Evolutionary conservation across 129 eudicot species (phyloP).

Genomic region (Flaveria sonorensis): DNA sequence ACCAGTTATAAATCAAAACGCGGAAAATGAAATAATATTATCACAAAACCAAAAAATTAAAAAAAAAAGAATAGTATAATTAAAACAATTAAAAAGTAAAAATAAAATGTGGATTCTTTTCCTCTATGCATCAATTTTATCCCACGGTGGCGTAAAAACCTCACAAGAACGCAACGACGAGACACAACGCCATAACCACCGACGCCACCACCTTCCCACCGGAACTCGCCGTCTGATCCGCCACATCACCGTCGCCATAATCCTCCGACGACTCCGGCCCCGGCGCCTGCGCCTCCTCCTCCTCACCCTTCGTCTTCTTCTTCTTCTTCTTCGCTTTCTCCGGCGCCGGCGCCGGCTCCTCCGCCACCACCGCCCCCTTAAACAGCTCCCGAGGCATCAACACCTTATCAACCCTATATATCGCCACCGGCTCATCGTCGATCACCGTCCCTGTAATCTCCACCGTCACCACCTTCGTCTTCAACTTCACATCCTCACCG

Average conservation of each 20-base stretch:
- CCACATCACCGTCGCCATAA: conserved; percentile 39
- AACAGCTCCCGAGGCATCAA: conserved; percentile 69
- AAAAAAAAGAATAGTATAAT: too few species aligned
- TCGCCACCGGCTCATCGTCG: conserved; percentile 75
- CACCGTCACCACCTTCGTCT: conserved; percentile 73
- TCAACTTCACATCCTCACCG: conserved; percentile 63
- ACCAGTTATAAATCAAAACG: too few species aligned
- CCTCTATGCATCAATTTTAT: too few species aligned
- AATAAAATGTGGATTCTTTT: too few species aligned
- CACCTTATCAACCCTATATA: conserved; percentile 69
- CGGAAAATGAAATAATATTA: too few species aligned
- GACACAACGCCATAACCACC: background rate
- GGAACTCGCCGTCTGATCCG: conserved; percentile 51
- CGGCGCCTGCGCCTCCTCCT: conserved; percentile 59
- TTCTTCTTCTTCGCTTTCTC: conserved; percentile 46
- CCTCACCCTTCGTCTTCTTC: conserved; percentile 22
- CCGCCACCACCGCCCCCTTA: conserved; percentile 49
- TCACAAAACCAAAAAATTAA: too few species aligned
- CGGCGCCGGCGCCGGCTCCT: conserved; percentile 59
- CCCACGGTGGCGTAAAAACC: too few species aligned
- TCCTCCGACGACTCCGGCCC: conserved; percentile 49
- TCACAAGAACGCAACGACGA: conserved; percentile 3
- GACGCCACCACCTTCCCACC: conserved; percentile 22
- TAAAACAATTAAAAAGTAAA: too few species aligned
- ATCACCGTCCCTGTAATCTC: conserved; percentile 65